Evolutionary conservation across 2,329 filamentous ascomycete species (phyloP), one percentile per base, ranked within the genome.

Genomic region (Nothophaeocryptopus gaeumannii): DNA sequence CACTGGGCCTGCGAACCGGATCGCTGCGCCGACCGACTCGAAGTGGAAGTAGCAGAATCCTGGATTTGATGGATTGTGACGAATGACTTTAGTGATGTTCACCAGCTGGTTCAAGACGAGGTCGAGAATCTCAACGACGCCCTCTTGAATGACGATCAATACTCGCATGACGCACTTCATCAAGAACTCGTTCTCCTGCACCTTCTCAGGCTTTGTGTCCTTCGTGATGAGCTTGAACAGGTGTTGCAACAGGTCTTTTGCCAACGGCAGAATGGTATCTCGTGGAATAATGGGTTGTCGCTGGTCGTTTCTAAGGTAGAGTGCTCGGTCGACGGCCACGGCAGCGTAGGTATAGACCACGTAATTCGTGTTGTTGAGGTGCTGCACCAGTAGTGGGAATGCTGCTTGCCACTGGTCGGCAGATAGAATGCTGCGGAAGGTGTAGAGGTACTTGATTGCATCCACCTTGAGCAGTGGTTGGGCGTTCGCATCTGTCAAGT

Each of bases 81-180:
- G 86, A 70, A 97, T 97, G 59, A 95, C 85, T 63, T 87, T 86
- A 41, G 91, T 96, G 62, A 99, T 96, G 54, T 81, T 85, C 64
- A 95, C 83, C 51, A 99, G 80, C 68, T 95, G 90, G 45, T 82
- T 80, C 45, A 97, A 74, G n/a, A 95, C 82, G 58, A 79, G 81
- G 60, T 96, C 89, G 5, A 86, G 78, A 41, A 93, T 83, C 1
- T 84, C 79, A 2, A 84, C 72, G 11, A 92, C 82, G 26, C 84
- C 87, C 40, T 96, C 91, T 67, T 86, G 88, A 70, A 97, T 87
- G 56, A 97, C 91, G 58, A 99, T 90, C 53, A 99, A 77, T 10
- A 99, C 92, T 62, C 93, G 83, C 93, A 99, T 99, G 49, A 96
- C 89, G 64, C 93, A 99, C 63, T 90, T 88, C 91, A 99, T 97